These are phyloP conservation scores for Spizellomyces punctatus DNA, from an alignment of 192 early-diverging fungal species.

Conservation along the genomic window DNA sequence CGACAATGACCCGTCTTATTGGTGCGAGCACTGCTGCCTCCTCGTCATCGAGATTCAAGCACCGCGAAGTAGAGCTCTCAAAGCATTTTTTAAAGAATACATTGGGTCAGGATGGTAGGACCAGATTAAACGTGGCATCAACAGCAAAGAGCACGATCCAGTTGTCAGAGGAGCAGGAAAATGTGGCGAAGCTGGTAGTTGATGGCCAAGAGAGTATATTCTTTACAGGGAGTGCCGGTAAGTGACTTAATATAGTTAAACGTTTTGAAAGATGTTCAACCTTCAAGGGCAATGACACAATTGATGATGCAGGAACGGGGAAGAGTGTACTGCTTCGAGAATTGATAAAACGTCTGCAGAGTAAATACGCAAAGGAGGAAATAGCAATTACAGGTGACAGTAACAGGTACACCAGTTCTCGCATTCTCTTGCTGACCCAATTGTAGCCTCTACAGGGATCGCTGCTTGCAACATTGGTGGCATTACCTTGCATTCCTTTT, in stretches of 20 bases:
- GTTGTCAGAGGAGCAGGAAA: slow-evolving; percentile 34
- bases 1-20: background rate
- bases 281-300: background rate
- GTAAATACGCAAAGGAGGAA: slow-evolving; percentile 28
- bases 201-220: slow-evolving; percentile 47
- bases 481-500: slow-evolving; percentile 60
- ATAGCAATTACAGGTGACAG: slow-evolving; percentile 52
- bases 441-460: slow-evolving; percentile 53
- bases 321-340: slow-evolving; percentile 44
- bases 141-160: background rate
- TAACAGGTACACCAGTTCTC: background rate
- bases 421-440: background rate
- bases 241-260: slow-evolving; percentile 3
- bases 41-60: background rate
- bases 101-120: background rate
- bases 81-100: background rate
- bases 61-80: background rate
- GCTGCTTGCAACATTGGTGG: slow-evolving; percentile 65
- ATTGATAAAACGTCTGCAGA: slow-evolving; percentile 42
- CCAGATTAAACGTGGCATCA: too few species aligned
- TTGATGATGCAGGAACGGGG: slow-evolving; percentile 36
- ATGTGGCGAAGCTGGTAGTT: slow-evolving; percentile 39
- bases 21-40: background rate
- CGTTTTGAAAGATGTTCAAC: background rate
- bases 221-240: slow-evolving; percentile 63